A percentile compares a stretch with the other conserved stretches of the same genome.
These are phyloP conservation scores for Spathaspora arborariae DNA, from an alignment of 805 yeast genomes.

Conservation along the genomic window DNA sequence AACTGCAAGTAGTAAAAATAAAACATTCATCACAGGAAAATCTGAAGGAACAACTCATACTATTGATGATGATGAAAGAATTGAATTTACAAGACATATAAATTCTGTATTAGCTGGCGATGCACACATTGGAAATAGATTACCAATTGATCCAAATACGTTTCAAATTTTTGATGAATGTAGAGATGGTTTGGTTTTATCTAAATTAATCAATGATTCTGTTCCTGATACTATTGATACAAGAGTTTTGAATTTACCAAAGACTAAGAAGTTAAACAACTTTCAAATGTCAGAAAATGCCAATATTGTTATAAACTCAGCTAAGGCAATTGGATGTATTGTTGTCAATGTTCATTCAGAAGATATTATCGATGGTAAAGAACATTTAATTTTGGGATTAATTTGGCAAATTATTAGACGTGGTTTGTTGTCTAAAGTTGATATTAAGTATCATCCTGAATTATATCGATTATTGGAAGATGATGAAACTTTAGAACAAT, in stretches of 20 bases:
- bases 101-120: slow-evolving; percentile 90
- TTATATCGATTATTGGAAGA: slow-evolving; percentile 91
- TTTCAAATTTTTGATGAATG: slow-evolving; percentile 97
- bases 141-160: slow-evolving; percentile 90
- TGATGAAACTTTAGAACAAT: slow-evolving; percentile 96
- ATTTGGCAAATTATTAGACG: slow-evolving; percentile 98
- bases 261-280: slow-evolving; percentile 74
- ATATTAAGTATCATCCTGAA: slow-evolving; percentile 94
- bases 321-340: slow-evolving; percentile 97
- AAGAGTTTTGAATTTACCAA: slow-evolving; percentile 89
- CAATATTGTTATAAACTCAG: slow-evolving; percentile 95
- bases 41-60: slow-evolving; percentile 94
- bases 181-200: slow-evolving; percentile 88
- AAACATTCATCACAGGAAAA: slow-evolving; percentile 79
- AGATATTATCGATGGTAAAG: slow-evolving; percentile 91
- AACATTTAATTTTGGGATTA: slow-evolving; percentile 84
- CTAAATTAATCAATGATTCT: slow-evolving; percentile 93
- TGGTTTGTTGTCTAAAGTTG: slow-evolving; percentile 91
- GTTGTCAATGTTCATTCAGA: slow-evolving; percentile 97
- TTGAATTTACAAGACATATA: slow-evolving; percentile 94
- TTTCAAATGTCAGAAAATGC: slow-evolving; percentile 97
- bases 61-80: slow-evolving; percentile 93
- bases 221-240: slow-evolving; percentile 98
- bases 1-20: slow-evolving; percentile 48
- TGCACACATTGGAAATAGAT: slow-evolving; percentile 71